Percentiles rank a stretch among this genome's conserved stretches.
These are phyloP conservation scores for Penicillium sp. DNA, from an alignment of 2,329 filamentous ascomycete species.

Conservation along the genomic window DNA sequence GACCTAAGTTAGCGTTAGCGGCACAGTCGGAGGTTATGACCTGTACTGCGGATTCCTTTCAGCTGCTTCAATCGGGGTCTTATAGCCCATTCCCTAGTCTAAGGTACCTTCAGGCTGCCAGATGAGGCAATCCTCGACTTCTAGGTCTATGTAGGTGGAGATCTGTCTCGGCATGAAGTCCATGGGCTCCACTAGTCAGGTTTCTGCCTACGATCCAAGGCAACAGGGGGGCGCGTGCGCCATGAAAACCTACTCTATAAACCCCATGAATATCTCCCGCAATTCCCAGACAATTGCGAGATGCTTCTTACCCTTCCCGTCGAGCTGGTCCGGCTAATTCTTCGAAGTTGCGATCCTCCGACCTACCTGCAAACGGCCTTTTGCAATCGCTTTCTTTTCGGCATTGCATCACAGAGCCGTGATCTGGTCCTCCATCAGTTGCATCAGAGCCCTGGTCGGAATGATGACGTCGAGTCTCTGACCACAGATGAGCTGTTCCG, in stretches of 20 bases:
- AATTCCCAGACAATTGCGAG: not conserved
- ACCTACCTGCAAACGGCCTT: constrained; percentile 40
- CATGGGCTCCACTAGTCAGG: not conserved
- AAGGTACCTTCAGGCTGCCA: not conserved
- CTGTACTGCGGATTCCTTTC: not conserved
- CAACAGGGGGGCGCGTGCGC: constrained; percentile 5
- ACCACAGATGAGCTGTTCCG: constrained; percentile 31
- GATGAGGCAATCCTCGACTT: not conserved
- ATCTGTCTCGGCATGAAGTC: not conserved
- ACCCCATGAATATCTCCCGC: not conserved
- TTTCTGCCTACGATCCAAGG: not conserved
- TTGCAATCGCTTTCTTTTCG: constrained; percentile 36
- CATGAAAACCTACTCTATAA: not conserved
- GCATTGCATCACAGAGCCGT: constrained; percentile 34
- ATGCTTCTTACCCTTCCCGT: constrained; percentile 39
- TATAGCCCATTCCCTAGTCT: not conserved
- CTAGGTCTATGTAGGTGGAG: not conserved
- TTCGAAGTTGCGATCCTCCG: constrained; percentile 33
- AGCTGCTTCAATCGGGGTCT: not conserved
- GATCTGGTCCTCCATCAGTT: constrained; percentile 39
- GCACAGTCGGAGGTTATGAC: not conserved
- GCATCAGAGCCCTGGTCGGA: constrained; percentile 32
- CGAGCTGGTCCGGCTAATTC: constrained; percentile 41
- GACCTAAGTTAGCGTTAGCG: too few relatives aligned
- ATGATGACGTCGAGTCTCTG: constrained; percentile 16